Evolutionary conservation across 208 protist species (phyloP).

Genomic region (Leishmania lainsoni): DNA sequence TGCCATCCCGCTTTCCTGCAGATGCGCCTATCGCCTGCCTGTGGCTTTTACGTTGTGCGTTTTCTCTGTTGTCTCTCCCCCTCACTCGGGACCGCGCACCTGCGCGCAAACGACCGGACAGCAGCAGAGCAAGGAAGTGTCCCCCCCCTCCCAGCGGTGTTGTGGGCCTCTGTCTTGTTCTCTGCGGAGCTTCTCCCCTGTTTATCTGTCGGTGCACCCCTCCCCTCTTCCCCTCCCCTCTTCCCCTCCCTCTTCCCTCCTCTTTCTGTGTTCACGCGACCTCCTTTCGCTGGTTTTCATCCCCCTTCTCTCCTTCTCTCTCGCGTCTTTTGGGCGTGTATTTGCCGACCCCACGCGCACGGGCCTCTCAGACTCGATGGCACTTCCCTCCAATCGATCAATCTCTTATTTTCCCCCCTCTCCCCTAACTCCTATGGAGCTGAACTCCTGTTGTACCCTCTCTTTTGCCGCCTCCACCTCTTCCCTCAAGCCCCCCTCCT

Average conservation of each 20-base stretch:
- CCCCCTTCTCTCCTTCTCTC: not conserved
- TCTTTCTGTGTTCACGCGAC: not conserved
- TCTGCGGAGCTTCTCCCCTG: not conserved
- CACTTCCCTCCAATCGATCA: not conserved
- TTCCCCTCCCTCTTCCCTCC: not conserved
- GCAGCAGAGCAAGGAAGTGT: no score
- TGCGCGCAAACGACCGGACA: no score
- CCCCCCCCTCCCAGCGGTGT: not conserved
- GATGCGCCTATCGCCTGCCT: no score
- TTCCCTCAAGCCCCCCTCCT: not conserved
- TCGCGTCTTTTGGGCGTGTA: not conserved
- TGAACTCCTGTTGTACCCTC: not conserved
- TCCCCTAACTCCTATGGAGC: not conserved
- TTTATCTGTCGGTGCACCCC: not conserved
- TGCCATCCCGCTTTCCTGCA: no score
- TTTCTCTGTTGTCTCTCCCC: no score
- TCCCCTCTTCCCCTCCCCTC: not conserved
- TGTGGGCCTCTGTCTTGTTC: not conserved
- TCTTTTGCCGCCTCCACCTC: not conserved
- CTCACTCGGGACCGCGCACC: no score
- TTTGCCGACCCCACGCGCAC: not conserved
- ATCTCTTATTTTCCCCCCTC: not conserved
- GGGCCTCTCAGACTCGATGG: not conserved
- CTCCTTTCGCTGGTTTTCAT: not conserved
- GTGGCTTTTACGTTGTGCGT: no score